These are phyloP conservation scores for Fusarium palustre DNA, from an alignment of 2,329 filamentous ascomycete genomes.

Conservation along the genomic window DNA sequence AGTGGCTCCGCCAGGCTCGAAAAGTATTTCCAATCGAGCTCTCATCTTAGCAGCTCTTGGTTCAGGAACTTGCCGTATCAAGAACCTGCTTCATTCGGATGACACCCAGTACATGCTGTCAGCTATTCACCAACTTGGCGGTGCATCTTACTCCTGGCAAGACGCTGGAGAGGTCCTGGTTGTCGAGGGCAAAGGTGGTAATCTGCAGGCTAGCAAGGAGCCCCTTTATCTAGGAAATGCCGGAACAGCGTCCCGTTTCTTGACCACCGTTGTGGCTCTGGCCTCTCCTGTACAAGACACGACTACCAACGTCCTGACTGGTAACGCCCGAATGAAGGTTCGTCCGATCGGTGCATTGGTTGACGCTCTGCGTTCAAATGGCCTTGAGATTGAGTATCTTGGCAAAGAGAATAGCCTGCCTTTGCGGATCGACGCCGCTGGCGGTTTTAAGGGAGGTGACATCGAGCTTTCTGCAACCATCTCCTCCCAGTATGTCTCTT, in stretches of 20 bases:
- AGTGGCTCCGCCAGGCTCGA: constrained; percentile 92
- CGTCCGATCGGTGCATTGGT: constrained; percentile 94
- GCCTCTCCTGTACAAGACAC: constrained; percentile 74
- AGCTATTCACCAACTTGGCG: constrained; percentile 85
- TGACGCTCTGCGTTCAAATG: constrained; percentile 87
- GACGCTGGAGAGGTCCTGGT: constrained; percentile 92
- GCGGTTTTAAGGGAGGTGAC: constrained; percentile 84
- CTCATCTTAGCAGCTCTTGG: constrained; percentile 94
- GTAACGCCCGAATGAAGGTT: constrained; percentile 96
- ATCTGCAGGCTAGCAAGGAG: constrained; percentile 78
- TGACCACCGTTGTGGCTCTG: constrained; percentile 90
- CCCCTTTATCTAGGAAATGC: constrained; percentile 95
- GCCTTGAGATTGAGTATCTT: constrained; percentile 86
- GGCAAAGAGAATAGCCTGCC: constrained; percentile 87
- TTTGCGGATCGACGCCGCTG: constrained; percentile 82
- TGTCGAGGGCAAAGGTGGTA: constrained; percentile 90
- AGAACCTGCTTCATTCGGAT: constrained; percentile 93
- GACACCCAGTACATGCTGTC: constrained; percentile 98
- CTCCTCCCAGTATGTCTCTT: constrained; percentile 99
- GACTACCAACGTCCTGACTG: constrained; percentile 81
- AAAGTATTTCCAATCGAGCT: constrained; percentile 96
- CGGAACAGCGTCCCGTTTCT: constrained; percentile 93
- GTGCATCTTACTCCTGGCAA: constrained; percentile 92
- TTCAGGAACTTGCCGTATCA: constrained; percentile 85
- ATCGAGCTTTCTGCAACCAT: constrained; percentile 95